Evolutionary conservation across 495 filamentous ascomycete species (phyloP).

Genomic region (Tetracladium setigerum): DNA sequence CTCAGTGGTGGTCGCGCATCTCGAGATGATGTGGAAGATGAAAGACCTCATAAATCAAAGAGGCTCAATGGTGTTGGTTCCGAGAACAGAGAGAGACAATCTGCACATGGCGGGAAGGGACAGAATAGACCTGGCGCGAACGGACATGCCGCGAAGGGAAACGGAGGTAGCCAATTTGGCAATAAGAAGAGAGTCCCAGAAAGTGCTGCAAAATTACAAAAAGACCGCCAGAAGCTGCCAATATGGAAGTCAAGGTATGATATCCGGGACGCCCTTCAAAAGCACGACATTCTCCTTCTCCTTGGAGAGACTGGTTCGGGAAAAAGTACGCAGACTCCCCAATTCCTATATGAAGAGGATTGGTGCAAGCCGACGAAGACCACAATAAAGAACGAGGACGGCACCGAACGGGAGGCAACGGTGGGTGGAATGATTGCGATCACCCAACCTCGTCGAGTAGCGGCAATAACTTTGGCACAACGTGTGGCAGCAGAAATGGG

Average conservation of each 20-base stretch:
- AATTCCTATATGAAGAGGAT: slow-evolving; percentile 67
- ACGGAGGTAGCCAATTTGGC: no score
- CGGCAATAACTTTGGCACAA: slow-evolving; percentile 84
- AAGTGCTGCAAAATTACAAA: not conserved
- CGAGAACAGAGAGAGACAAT: no score
- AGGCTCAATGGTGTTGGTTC: not conserved
- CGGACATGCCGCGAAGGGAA: no score
- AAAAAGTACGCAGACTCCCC: slow-evolving; percentile 94
- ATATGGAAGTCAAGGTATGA: slow-evolving; percentile 68
- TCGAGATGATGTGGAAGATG: not conserved
- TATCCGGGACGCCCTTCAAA: slow-evolving; percentile 55
- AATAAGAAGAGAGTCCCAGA: no score
- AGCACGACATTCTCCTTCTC: slow-evolving; percentile 73
- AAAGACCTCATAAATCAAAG: not conserved
- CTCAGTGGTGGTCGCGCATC: not conserved
- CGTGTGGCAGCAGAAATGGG: slow-evolving; percentile 90
- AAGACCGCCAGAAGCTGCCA: slow-evolving; percentile 56
- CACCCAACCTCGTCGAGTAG: slow-evolving; percentile 89
- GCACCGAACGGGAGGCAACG: slow-evolving; percentile 34
- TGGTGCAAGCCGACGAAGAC: slow-evolving; percentile 64
- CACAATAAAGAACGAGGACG: slow-evolving; percentile 33
- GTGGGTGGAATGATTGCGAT: slow-evolving; percentile 89
- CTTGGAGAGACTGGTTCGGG: slow-evolving; percentile 94
- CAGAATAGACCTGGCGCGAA: no score
- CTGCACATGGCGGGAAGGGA: no score